These are phyloP conservation scores for Pseudonectria buxi DNA, from an alignment of 2,329 filamentous ascomycete genomes.

Conservation along the genomic window DNA sequence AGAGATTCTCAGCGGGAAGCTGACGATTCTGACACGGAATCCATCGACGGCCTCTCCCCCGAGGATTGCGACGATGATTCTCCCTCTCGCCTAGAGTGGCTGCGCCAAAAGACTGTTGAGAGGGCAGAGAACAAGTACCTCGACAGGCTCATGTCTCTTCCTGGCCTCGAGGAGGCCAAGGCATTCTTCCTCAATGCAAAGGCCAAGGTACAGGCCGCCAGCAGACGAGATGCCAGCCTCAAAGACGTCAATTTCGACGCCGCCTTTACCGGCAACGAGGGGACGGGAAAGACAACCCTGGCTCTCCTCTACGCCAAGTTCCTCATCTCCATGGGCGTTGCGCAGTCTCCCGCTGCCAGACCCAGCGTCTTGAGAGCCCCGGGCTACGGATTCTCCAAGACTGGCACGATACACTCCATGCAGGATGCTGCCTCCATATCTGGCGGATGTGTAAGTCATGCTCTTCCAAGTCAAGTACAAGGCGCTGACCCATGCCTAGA, in stretches of 20 bases:
- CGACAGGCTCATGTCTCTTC: constrained; percentile 55
- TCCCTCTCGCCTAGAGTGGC: constrained; percentile 31
- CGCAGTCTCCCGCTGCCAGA: constrained; percentile 37
- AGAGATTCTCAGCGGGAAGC: constrained; percentile 11
- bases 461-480: neutral
- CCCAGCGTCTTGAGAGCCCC: constrained; percentile 24
- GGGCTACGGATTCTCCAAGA: constrained; percentile 24
- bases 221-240: constrained; percentile 41
- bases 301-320: constrained; percentile 24
- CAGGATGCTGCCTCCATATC: constrained; percentile 30
- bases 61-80: constrained; percentile 32
- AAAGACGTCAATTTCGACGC: constrained; percentile 34
- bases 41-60: constrained; percentile 22
- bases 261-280: constrained; percentile 24
- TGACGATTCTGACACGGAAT: constrained; percentile 20
- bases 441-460: constrained; percentile 50
- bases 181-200: constrained; percentile 41
- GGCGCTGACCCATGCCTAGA: constrained; percentile 12
- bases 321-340: constrained; percentile 20
- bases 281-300: constrained; percentile 25
- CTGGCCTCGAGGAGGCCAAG: constrained; percentile 58
- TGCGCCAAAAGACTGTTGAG: constrained; percentile 38
- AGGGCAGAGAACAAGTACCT: constrained; percentile 45
- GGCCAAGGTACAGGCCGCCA: constrained; percentile 42
- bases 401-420: constrained; percentile 34